Percentiles rank a stretch among this genome's conserved stretches.
Evolutionary conservation across 805 yeast genomes (phyloP).

Genomic region (Nakazawaea holstii): DNA sequence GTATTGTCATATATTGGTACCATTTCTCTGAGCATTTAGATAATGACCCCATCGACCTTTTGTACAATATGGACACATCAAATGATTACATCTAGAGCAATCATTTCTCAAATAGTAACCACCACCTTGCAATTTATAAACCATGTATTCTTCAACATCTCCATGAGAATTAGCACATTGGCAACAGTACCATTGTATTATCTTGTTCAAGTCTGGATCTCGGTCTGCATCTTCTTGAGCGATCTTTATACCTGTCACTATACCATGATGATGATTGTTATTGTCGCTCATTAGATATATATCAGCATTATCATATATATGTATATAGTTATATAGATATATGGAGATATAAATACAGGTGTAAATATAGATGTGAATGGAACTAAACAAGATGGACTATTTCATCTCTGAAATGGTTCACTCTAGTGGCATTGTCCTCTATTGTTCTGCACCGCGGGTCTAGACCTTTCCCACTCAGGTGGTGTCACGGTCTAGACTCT

Average conservation of each 20-base stretch:
- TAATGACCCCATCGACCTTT: conserved; percentile 22
- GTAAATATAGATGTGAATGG: too few species aligned
- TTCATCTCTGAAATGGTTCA: too few species aligned
- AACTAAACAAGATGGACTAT: too few species aligned
- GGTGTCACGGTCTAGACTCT: too few species aligned
- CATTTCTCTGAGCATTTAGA: neutral
- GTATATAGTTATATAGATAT: too few species aligned
- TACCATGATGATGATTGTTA: conserved; percentile 13
- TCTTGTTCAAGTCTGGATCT: conserved; percentile 18
- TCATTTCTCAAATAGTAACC: conserved; percentile 17
- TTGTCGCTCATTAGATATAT: too few species aligned
- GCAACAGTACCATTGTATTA: conserved; percentile 27
- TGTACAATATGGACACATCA: conserved; percentile 28
- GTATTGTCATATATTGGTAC: neutral
- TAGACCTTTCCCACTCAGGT: too few species aligned
- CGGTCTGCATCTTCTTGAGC: too few species aligned
- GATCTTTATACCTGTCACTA: neutral
- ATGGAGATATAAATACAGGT: too few species aligned
- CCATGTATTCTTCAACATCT: conserved; percentile 3
- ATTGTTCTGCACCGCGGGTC: too few species aligned
- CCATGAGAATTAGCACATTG: conserved; percentile 26
- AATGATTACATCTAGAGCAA: conserved; percentile 23
- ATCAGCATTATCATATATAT: too few species aligned
- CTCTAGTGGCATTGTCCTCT: too few species aligned
- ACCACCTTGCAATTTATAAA: conserved; percentile 1